A percentile compares a stretch with the other conserved stretches of the same genome.
phyloP scores from a whole-genome alignment of 2,329 filamentous ascomycete genomes.

The Ophiostoma tasmaniense region DNA sequence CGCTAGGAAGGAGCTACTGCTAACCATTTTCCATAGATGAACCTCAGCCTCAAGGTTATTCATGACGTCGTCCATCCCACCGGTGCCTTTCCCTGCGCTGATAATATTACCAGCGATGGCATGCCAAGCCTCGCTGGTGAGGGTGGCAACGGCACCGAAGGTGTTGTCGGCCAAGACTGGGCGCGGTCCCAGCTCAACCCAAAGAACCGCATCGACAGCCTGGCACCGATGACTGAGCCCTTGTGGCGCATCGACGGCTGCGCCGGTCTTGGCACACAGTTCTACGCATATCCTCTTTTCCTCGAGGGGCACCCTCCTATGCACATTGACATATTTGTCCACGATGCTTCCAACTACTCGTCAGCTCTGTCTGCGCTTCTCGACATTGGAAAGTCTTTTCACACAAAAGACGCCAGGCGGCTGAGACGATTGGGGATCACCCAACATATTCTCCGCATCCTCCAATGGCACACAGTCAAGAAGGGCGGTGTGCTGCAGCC shows the following conservation, averaged over 20 bases:
- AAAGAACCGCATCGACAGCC: constrained; percentile 52
- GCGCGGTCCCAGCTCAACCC: constrained; percentile 45
- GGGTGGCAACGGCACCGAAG: background rate
- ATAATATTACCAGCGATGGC: background rate
- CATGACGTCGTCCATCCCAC: constrained; percentile 51
- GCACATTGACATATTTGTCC: constrained; percentile 51
- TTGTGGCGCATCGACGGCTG: constrained; percentile 53
- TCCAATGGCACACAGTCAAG: constrained; percentile 42
- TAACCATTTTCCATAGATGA: constrained; percentile 33
- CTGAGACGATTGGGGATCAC: constrained; percentile 44
- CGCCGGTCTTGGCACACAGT: constrained; percentile 49
- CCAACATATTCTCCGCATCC: constrained; percentile 44
- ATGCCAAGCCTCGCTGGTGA: background rate
- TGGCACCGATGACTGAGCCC: constrained; percentile 36
- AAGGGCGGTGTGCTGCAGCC: constrained; percentile 26
- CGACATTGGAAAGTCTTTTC: constrained; percentile 44
- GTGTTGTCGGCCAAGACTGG: constrained; percentile 33
- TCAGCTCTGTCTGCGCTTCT: constrained; percentile 37
- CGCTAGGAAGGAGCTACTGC: background rate
- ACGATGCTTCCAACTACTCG: constrained; percentile 34
- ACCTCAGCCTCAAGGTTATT: constrained; percentile 44
- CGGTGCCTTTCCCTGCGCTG: constrained; percentile 36
- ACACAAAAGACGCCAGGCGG: constrained; percentile 43
- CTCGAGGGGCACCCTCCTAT: constrained; percentile 36
- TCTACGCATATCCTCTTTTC: constrained; percentile 48